Base-by-base conservation (phyloP, 805 yeast genomes). In the Yamadazyma philogaea region DNA sequence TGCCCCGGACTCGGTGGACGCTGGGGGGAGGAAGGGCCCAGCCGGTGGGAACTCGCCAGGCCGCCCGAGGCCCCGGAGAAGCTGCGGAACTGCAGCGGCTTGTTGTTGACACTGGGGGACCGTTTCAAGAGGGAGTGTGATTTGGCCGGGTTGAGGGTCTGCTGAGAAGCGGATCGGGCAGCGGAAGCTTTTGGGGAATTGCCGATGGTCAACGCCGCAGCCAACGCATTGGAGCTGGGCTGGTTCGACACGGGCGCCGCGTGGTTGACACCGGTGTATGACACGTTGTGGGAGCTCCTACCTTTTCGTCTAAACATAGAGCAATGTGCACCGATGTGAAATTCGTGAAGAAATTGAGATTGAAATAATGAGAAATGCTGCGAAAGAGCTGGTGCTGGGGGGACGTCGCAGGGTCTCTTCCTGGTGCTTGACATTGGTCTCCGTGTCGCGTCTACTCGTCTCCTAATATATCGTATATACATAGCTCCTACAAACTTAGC, bases 131-230 rank as follows among this genome's bases (percentile, higher is more conserved):
- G 34, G 7, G 49, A 40, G 31, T 44, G 42, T 7, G 44, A 36
- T 27, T 47, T 44, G n/a, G 36, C 7, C 11, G 37, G 39, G 31
- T 32, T 42, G 16, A 34, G 10, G 16, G n/a, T 7, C 14, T 37
- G 34, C 33, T 33, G 17, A 15, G 46, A 36, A 17, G 20, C 37
- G 10, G 35, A 37, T 30, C 47, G 16, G 17, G 39, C 12, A 18
- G 22, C 40, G 10, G 10, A n/a, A 30, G 33, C 30, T 44, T 52
- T 52, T 12, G 43, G 30, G 18, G 40, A 51, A 43, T 68, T 56
- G 14, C 75, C 75, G 46, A 70, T 70, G 22, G 73, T 63, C 37
- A 66, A 52, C 1, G 75, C 75, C 3, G 75, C 75, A 3, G 75
- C 75, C 56, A 64, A 53, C 15, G 75, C 75, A 33, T 57, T 56